Evolutionary conservation across 2,329 filamentous ascomycete species (phyloP).

Genomic region (Stenocarpella maydis): DNA sequence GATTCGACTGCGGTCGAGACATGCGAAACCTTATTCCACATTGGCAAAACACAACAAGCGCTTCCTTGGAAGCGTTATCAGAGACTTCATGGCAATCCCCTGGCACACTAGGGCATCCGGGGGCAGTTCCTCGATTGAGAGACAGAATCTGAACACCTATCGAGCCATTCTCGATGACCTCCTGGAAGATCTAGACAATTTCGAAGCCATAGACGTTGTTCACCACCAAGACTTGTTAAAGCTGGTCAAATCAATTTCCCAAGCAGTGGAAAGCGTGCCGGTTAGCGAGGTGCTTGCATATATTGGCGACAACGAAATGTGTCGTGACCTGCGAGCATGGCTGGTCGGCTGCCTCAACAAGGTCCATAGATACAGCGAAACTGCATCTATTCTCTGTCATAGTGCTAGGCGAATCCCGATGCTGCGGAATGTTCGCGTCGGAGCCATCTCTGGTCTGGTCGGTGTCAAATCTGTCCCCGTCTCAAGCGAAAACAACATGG

Average conservation of each 20-base stretch:
- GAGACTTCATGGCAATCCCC: conserved; percentile 4
- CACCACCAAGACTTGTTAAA: not conserved
- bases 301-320: conserved; percentile 2
- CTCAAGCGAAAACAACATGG: not conserved
- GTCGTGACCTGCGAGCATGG: not conserved
- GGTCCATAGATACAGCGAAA: conserved; percentile 48
- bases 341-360: conserved; percentile 42
- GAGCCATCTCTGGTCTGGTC: conserved; percentile 37
- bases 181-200: not conserved
- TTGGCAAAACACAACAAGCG: not conserved
- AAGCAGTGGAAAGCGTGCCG: not conserved
- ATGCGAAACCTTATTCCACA: not conserved
- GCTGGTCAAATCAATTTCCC: not conserved
- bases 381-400: conserved; percentile 45
- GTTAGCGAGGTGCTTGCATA: not conserved
- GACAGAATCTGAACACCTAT: not conserved
- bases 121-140: not conserved
- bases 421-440: conserved; percentile 42
- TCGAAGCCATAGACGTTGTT: not conserved
- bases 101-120: not conserved
- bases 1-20: conserved; percentile 5
- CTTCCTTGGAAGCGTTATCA: not conserved
- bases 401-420: conserved; percentile 44
- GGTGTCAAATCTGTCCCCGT: fast-evolving
- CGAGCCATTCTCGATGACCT: not conserved